A percentile compares a stretch with the other conserved stretches of the same genome.
Conservation (phyloP, 2,329 filamentous ascomycete species). For the Akanthomyces dipterigenus region DNA sequence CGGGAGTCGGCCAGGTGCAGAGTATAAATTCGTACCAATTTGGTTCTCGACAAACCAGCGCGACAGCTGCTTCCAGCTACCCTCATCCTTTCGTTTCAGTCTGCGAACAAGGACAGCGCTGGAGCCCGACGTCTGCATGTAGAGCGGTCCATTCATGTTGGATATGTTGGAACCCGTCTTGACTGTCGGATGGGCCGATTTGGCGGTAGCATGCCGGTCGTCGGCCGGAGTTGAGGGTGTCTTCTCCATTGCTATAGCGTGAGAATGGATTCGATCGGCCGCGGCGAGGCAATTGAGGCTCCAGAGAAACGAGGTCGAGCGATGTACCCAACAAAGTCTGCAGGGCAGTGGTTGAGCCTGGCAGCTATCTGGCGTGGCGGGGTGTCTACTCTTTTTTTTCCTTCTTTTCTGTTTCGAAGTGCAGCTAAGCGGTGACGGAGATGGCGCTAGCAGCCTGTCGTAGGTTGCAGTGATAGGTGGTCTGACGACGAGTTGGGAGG, state of each 20-base stretch:
- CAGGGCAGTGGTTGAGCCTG: background rate
- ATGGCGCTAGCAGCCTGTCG: background rate
- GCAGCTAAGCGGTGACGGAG: constrained; percentile 8
- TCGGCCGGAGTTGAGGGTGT: background rate
- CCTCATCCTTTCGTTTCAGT: constrained; percentile 55
- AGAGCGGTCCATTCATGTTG: constrained; percentile 50
- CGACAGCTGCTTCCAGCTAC: constrained; percentile 53
- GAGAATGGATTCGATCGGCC: background rate
- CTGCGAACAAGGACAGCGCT: constrained; percentile 50
- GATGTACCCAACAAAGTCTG: background rate
- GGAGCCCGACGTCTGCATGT: constrained; percentile 46
- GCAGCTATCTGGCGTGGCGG: background rate
- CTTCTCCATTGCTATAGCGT: constrained; percentile 5
- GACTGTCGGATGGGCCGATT: constrained; percentile 20
- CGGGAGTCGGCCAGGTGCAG: constrained; percentile 7
- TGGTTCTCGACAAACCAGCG: constrained; percentile 73
- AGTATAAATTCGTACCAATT: constrained; percentile 53
- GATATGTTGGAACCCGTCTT: constrained; percentile 28
- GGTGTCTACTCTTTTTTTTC: constrained; percentile 3
- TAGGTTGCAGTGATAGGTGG: background rate
- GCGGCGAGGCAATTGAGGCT: background rate
- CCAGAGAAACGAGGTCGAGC: background rate
- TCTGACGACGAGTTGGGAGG: background rate
- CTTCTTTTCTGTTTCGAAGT: background rate
- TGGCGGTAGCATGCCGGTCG: constrained; percentile 14